Percentiles rank a stretch among this genome's conserved stretches.
Conservation (phyloP, 352 stramenopile genomes). For the Pythium aphanidermatum region DNA sequence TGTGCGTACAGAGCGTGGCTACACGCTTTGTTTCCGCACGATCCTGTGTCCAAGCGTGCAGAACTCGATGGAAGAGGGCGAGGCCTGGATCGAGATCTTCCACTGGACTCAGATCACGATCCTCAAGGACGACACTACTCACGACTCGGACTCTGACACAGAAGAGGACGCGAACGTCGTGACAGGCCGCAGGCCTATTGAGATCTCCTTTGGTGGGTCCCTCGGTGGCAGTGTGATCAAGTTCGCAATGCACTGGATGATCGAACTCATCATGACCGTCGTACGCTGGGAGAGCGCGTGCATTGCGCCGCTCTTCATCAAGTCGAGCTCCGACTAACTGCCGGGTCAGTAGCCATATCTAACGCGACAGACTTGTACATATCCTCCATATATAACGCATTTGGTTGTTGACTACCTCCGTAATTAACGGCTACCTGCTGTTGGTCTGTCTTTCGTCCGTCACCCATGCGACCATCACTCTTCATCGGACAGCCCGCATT, state of each 20-base stretch:
- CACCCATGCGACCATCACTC: slow-evolving; percentile 8
- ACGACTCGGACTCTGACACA: slow-evolving; percentile 20
- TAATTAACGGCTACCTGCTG: too few species aligned
- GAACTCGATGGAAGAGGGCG: slow-evolving; percentile 35
- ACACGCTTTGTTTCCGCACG: slow-evolving; percentile 62
- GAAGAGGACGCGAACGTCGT: background rate
- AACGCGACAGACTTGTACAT: background rate
- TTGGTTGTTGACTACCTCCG: background rate
- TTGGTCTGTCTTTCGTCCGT: too few species aligned
- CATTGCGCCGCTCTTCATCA: slow-evolving; percentile 45
- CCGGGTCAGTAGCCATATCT: too few species aligned
- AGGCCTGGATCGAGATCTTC: slow-evolving; percentile 62
- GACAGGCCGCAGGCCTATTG: slow-evolving; percentile 12
- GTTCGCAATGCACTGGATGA: slow-evolving; percentile 65
- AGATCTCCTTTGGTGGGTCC: slow-evolving; percentile 52
- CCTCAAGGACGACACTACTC: too few species aligned
- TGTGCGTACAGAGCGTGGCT: slow-evolving; percentile 39
- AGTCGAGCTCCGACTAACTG: too few species aligned
- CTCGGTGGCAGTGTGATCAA: slow-evolving; percentile 47
- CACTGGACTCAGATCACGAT: slow-evolving; percentile 56
- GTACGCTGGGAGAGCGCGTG: slow-evolving; percentile 61
- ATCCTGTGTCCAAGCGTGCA: slow-evolving; percentile 46
- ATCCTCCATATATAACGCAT: background rate
- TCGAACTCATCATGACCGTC: slow-evolving; percentile 72
- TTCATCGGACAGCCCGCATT: background rate